Evolutionary conservation across 2,329 filamentous ascomycete genomes (phyloP).

Genomic region (Fusarium verticillioides): DNA sequence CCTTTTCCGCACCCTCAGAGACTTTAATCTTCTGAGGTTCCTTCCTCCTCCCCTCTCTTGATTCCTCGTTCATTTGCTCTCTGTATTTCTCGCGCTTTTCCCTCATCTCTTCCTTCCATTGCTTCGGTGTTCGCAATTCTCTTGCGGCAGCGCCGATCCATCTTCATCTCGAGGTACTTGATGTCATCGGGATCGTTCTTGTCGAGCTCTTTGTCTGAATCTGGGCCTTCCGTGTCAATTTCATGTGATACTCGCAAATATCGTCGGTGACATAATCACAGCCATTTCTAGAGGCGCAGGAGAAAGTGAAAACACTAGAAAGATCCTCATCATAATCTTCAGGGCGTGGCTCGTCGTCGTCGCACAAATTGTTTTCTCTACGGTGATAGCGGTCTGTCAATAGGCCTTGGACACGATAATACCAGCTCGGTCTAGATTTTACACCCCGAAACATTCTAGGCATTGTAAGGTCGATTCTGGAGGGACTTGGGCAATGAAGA

Average conservation of each 20-base stretch:
- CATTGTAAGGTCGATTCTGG: background rate
- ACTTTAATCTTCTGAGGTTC: background rate
- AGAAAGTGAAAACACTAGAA: background rate
- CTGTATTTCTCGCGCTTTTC: background rate
- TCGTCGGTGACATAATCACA: background rate
- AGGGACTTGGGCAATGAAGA: background rate
- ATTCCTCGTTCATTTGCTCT: background rate
- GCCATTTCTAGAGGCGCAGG: background rate
- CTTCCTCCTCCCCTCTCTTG: background rate
- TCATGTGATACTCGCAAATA: background rate
- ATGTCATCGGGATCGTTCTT: fast-evolving
- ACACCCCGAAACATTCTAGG: background rate
- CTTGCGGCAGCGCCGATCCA: background rate
- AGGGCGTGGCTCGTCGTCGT: background rate
- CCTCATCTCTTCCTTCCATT: background rate
- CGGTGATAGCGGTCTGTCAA: background rate
- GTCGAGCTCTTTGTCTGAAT: background rate
- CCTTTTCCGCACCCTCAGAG: fast-evolving
- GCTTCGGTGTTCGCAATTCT: background rate
- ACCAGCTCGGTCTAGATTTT: background rate
- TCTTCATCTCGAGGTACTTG: background rate
- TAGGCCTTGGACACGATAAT: background rate
- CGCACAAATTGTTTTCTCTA: background rate
- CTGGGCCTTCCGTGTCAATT: fast-evolving
- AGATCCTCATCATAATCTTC: background rate